Base-by-base conservation (phyloP, 2,329 filamentous ascomycete genomes). In the Sclerotinia spermophila region DNA sequence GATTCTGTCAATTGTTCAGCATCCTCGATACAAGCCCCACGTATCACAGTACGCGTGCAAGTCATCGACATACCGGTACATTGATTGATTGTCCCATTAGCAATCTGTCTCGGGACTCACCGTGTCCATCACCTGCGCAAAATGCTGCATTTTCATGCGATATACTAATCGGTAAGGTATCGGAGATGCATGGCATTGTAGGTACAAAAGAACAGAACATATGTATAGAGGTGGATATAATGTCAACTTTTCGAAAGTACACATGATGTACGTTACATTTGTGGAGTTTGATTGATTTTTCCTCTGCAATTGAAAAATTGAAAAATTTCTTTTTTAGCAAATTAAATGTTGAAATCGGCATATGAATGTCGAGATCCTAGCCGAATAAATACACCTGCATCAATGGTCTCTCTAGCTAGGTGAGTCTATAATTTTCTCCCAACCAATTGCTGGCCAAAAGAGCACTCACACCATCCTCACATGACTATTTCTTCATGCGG, bases 401-500 rank as follows among this genome's bases (percentile, higher is more conserved):
- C 67, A 64, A 69, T 60, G 21, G 33, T 15, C 21, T 67, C 27
- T 44, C 64, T 44, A 67, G 17, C 68, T 67, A 11, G 21, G 48
- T 38, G 45, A 11, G 19, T 65, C 21, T 21, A 1, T 17, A 53
- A 53, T 40, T 65, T 51, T 53, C 17, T 66, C 66, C 64, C 30
- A 61, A 48, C 76, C 75, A 78, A 77, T 77, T 68, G 59, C 40
- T 59, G 55, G 24, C 13, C n/a, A 64, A 51, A 71, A 73, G 67
- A 62, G 62, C 74, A 74, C 73, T 73, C 76, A 78, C 74, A 78
- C 76, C 51, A 44, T 60, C 48, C 75, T 79, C 77, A 78, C 76
- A 77, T 79, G 77, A 79, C 66, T 75, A 69, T 74, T 75, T 61
- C 69, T 61, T 73, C 67, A 77, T 79, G 77, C 77, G 76, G 71